Evolutionary conservation across 768 basidiomycete species (phyloP).

Genomic region (Kwoniella dejecticola): DNA sequence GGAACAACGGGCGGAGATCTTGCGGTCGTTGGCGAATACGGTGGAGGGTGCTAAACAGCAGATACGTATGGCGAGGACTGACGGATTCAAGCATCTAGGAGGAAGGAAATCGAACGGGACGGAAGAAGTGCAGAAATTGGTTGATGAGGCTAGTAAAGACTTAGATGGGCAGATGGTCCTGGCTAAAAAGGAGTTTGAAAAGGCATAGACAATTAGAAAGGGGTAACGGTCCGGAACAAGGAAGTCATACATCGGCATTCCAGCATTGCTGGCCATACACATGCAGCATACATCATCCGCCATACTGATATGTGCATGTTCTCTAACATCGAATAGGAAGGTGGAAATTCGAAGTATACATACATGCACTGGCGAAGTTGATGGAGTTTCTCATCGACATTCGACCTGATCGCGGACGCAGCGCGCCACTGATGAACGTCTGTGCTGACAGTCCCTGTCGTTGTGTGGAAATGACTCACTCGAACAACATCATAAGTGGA

Average conservation of each 20-base stretch:
- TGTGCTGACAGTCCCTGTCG: neutral
- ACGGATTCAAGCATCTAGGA: slow-evolving; percentile 49
- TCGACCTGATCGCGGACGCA: too few relatives aligned
- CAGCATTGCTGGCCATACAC: too few relatives aligned
- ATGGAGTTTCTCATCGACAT: too few relatives aligned
- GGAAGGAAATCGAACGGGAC: slow-evolving; percentile 38
- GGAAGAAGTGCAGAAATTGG: slow-evolving; percentile 51
- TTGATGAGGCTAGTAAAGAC: slow-evolving; percentile 44
- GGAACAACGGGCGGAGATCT: slow-evolving; percentile 41
- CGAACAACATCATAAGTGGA: slow-evolving; percentile 12
- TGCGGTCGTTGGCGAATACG: slow-evolving; percentile 33
- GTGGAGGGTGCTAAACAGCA: slow-evolving; percentile 53
- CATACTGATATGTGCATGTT: too few relatives aligned
- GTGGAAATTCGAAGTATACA: too few relatives aligned
- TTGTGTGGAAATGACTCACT: slow-evolving; percentile 4
- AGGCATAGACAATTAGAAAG: slow-evolving; percentile 28
- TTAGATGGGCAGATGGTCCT: slow-evolving; percentile 45
- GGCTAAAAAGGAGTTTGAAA: slow-evolving; percentile 56
- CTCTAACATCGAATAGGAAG: too few relatives aligned
- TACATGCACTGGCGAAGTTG: too few relatives aligned
- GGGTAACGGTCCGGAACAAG: too few relatives aligned
- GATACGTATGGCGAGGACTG: slow-evolving; percentile 48
- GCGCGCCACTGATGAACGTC: neutral
- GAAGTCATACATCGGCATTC: too few relatives aligned
- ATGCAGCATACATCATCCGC: too few relatives aligned